Evolutionary conservation across 2,329 filamentous ascomycete genomes (phyloP).

Genomic region (Penicillium sclerotiorum): DNA sequence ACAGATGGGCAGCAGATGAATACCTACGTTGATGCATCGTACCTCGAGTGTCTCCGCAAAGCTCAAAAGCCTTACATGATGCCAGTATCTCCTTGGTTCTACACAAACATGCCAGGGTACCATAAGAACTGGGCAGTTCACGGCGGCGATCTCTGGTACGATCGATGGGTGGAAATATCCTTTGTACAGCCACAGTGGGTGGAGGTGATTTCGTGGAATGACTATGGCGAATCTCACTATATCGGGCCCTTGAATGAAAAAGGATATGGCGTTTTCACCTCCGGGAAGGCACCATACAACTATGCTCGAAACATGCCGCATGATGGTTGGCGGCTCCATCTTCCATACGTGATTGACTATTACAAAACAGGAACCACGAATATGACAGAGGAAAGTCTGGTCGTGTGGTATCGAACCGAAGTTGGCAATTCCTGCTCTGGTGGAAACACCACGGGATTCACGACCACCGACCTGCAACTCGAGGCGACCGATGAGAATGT

Average conservation of each 20-base stretch:
- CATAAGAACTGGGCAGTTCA: conserved; percentile 66
- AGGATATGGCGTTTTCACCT: conserved; percentile 12
- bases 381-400: conserved; percentile 14
- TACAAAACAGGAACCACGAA: conserved; percentile 37
- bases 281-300: conserved; percentile 43
- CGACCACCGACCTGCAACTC: neutral
- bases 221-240: conserved; percentile 64
- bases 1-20: conserved; percentile 27
- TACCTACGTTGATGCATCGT: conserved; percentile 39
- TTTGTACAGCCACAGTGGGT: conserved; percentile 4
- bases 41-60: conserved; percentile 33
- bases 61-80: conserved; percentile 54
- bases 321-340: conserved; percentile 33
- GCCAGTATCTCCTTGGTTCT: conserved; percentile 61
- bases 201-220: conserved; percentile 62
- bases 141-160: conserved; percentile 63
- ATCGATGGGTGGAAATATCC: conserved; percentile 58
- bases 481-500: neutral
- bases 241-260: conserved; percentile 52
- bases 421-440: conserved; percentile 5
- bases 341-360: conserved; percentile 40
- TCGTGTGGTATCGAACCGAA: conserved; percentile 16
- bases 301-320: conserved; percentile 34
- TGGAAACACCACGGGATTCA: conserved; percentile 9
- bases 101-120: conserved; percentile 59